Conservation (phyloP, 768 basidiomycete species). For the Xerocomus brunneocitrinus region DNA sequence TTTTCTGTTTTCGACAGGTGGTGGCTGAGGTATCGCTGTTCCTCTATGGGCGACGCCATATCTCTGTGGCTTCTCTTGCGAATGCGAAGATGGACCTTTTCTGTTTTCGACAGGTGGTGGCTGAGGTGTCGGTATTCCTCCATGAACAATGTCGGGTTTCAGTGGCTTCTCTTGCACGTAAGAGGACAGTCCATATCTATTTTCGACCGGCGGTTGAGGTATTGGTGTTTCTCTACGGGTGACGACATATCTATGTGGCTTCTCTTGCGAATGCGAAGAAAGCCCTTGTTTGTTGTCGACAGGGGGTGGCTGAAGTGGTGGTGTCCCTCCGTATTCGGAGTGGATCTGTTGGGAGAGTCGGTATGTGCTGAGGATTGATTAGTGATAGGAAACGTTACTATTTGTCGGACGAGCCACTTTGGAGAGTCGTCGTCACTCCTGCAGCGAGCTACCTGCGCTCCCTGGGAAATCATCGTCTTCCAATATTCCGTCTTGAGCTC, state of each 20-base stretch:
- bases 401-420: background rate
- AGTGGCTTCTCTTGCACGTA: too few relatives aligned
- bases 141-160: too few relatives aligned
- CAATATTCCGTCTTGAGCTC: conserved; percentile 10
- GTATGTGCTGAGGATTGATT: too few relatives aligned
- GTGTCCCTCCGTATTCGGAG: too few relatives aligned
- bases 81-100: background rate
- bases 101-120: background rate
- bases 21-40: too few relatives aligned
- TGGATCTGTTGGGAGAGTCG: too few relatives aligned
- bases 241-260: background rate
- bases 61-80: too few relatives aligned
- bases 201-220: background rate
- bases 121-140: too few relatives aligned
- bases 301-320: too few relatives aligned
- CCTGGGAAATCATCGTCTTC: conserved; percentile 3
- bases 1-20: background rate
- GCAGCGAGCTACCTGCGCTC: background rate
- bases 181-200: too few relatives aligned
- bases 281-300: background rate
- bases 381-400: background rate
- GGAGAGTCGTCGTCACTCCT: background rate
- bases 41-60: too few relatives aligned
- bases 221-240: background rate
- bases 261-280: background rate